phyloP scores from a whole-genome alignment of 2,329 filamentous ascomycete species.

The Pseudocercospora musae region DNA sequence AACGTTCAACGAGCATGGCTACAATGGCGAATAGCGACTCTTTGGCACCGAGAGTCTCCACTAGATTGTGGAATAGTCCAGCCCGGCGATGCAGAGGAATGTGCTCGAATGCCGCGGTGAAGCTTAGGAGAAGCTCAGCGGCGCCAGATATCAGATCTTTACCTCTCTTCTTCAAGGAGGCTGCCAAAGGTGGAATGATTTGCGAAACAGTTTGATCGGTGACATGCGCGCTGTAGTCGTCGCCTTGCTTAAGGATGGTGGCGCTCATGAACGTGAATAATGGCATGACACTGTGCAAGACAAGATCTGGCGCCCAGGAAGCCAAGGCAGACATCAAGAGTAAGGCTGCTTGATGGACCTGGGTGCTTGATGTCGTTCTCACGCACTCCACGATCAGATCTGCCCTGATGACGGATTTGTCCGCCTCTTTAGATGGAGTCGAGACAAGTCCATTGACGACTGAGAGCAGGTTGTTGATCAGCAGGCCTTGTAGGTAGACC shows the following conservation, averaged over 20 bases:
- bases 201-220: conserved; percentile 91
- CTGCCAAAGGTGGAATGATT: conserved; percentile 86
- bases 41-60: conserved; percentile 76
- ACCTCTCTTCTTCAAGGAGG: conserved; percentile 74
- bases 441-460: conserved; percentile 76
- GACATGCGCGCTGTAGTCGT: conserved; percentile 95
- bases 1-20: conserved; percentile 86
- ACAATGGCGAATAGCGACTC: conserved; percentile 87
- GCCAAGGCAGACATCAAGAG: conserved; percentile 84
- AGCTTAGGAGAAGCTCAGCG: conserved; percentile 88
- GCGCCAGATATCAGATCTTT: conserved; percentile 77
- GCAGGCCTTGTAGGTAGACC: conserved; percentile 82
- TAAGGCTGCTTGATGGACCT: conserved; percentile 88
- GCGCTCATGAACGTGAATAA: conserved; percentile 98
- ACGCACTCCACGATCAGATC: conserved; percentile 94
- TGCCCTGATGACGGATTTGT: conserved; percentile 75
- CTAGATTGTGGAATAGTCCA: conserved; percentile 77
- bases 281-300: conserved; percentile 97
- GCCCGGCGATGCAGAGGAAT: conserved; percentile 83
- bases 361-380: conserved; percentile 83
- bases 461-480: conserved; percentile 74
- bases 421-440: conserved; percentile 51
- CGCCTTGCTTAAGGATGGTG: conserved; percentile 84
- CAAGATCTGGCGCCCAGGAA: conserved; percentile 80
- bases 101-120: conserved; percentile 93